Percentiles rank a stretch among this genome's conserved stretches.
Evolutionary conservation across 1,139 yeast genomes (phyloP).

Genomic region (Saccharomyces uvarum): DNA sequence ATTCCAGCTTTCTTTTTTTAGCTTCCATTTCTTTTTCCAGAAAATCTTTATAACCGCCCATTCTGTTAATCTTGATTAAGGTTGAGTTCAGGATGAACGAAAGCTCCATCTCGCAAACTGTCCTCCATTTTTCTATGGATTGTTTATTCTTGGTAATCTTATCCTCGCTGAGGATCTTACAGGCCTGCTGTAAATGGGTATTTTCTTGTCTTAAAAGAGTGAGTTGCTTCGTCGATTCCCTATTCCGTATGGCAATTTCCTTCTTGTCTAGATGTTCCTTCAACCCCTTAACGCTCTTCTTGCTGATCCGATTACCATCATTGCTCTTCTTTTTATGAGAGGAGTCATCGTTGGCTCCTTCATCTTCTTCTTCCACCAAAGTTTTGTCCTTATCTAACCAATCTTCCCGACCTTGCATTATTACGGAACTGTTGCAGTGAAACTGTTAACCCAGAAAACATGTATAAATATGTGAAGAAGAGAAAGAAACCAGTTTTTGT

Average conservation of each 20-base stretch:
- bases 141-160: conserved; percentile 22
- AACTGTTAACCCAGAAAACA: not conserved
- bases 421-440: not conserved
- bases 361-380: not conserved
- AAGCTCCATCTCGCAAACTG: conserved; percentile 39
- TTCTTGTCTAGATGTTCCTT: not conserved
- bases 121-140: conserved; percentile 40
- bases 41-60: conserved; percentile 42
- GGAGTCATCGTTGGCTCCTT: not conserved
- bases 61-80: conserved; percentile 33
- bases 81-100: conserved; percentile 39
- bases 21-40: conserved; percentile 33
- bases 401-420: not conserved
- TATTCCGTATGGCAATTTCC: not conserved
- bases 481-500: not conserved
- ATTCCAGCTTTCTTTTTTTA: conserved; percentile 31
- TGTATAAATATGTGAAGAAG: not conserved
- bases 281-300: not conserved
- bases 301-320: not conserved
- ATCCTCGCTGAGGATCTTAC: conserved; percentile 28
- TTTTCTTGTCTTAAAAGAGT: conserved; percentile 18
- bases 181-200: conserved; percentile 34
- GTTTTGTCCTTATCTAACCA: not conserved
- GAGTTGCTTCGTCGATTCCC: not conserved
- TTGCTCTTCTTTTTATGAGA: not conserved